Percentiles rank a stretch among this genome's conserved stretches.
These are phyloP conservation scores for Suhomyces wounanorum DNA, from an alignment of 1,139 yeast species.

Conservation along the genomic window DNA sequence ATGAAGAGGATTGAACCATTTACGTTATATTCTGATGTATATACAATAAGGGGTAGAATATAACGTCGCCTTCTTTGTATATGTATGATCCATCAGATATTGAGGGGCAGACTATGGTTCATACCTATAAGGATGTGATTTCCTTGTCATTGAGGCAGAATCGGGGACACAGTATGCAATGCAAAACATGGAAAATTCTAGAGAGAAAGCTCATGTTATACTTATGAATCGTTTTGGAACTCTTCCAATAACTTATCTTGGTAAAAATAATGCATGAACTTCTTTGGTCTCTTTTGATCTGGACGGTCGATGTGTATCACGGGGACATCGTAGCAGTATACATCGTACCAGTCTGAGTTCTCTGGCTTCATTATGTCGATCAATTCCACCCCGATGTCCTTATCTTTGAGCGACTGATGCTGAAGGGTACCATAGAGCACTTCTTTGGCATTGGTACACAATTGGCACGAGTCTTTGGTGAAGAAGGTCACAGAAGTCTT, in stretches of 20 bases:
- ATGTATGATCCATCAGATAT: no score
- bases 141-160: no score
- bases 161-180: no score
- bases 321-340: constrained; percentile 87
- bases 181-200: no score
- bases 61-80: no score
- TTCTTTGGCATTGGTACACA: constrained; percentile 72
- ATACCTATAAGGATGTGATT: no score
- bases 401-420: constrained; percentile 23
- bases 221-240: constrained; percentile 20
- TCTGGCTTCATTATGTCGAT: constrained; percentile 72
- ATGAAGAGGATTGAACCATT: no score
- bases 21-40: no score
- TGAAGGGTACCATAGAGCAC: constrained; percentile 47
- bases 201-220: no score
- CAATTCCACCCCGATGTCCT: constrained; percentile 40
- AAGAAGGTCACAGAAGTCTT: constrained; percentile 54
- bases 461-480: constrained; percentile 76
- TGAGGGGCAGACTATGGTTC: no score
- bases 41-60: no score
- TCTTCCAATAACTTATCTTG: constrained; percentile 58
- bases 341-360: constrained; percentile 75
- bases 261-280: constrained; percentile 76
- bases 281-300: constrained; percentile 48
- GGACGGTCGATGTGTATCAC: constrained; percentile 71